These are phyloP conservation scores for Diaporthe helianthi DNA, from an alignment of 2,329 filamentous ascomycete genomes.

Conservation along the genomic window DNA sequence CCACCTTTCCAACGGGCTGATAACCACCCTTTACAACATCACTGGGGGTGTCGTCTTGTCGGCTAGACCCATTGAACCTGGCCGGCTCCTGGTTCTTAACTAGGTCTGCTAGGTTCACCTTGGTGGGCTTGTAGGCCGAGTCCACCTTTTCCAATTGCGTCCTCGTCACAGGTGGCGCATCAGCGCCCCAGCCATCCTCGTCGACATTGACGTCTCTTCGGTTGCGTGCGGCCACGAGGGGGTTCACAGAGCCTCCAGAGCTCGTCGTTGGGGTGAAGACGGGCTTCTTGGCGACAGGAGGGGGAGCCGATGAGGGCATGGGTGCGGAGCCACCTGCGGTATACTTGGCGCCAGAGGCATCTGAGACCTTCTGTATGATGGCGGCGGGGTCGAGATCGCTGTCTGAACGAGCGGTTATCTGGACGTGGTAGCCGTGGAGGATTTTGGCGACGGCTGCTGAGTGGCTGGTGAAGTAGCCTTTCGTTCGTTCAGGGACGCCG, in stretches of 20 bases:
- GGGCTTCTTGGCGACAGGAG: constrained; percentile 87
- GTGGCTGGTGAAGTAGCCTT: constrained; percentile 98
- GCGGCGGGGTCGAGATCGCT: constrained; percentile 84
- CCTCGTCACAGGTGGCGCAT: constrained; percentile 89
- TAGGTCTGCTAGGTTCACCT: constrained; percentile 90
- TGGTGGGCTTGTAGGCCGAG: constrained; percentile 92
- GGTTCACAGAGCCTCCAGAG: constrained; percentile 65
- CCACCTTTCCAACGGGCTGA: constrained; percentile 95
- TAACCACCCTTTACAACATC: constrained; percentile 87
- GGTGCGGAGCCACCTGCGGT: constrained; percentile 70
- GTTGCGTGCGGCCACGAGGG: constrained; percentile 71
- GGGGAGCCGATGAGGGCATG: constrained; percentile 59
- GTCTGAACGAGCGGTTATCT: constrained; percentile 93
- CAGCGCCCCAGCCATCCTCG: constrained; percentile 90
- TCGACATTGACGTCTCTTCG: constrained; percentile 68
- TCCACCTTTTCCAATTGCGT: constrained; percentile 90
- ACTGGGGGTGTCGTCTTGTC: constrained; percentile 51
- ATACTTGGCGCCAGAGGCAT: constrained; percentile 95
- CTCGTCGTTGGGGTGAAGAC: constrained; percentile 76
- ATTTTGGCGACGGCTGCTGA: constrained; percentile 87
- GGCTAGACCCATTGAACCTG: constrained; percentile 58
- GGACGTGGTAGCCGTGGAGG: constrained; percentile 95
- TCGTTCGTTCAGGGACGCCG: constrained; percentile 96
- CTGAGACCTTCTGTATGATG: constrained; percentile 91
- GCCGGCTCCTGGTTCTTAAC: constrained; percentile 73